Percentiles rank a stretch among this genome's conserved stretches.
phyloP scores from a whole-genome alignment of 2,329 filamentous ascomycete genomes.

The Penicillium sp. region DNA sequence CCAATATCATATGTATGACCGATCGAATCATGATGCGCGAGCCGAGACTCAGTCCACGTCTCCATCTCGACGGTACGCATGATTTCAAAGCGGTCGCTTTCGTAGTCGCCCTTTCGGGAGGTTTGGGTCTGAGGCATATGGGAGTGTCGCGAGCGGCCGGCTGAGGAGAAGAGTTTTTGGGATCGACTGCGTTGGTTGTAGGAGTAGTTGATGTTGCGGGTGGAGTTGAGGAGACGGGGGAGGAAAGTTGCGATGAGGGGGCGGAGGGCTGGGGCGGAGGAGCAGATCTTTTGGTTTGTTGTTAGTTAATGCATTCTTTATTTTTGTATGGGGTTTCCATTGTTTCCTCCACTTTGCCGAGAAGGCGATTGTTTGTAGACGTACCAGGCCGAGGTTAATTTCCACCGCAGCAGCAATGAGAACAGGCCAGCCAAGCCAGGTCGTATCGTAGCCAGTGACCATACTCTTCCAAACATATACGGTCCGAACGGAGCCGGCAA shows the following conservation, averaged over 20 bases:
- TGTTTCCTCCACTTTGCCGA: no score
- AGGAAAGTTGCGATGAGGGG: constrained; percentile 43
- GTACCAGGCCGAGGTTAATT: constrained; percentile 45
- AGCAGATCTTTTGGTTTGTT: constrained; percentile 39
- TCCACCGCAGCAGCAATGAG: constrained; percentile 41
- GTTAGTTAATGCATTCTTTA: constrained; percentile 7
- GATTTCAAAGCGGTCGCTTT: constrained; percentile 38
- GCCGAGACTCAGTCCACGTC: constrained; percentile 38
- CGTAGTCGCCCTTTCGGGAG: constrained; percentile 24
- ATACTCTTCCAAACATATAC: constrained; percentile 44
- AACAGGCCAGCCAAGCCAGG: constrained; percentile 45
- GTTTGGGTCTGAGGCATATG: constrained; percentile 16
- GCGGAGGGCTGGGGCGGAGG: constrained; percentile 45
- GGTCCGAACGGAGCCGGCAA: constrained; percentile 44
- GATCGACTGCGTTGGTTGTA: constrained; percentile 28
- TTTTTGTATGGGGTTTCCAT: not conserved
- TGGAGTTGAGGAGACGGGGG: constrained; percentile 41
- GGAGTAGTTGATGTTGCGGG: constrained; percentile 28
- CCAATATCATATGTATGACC: constrained; percentile 29
- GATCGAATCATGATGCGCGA: constrained; percentile 20
- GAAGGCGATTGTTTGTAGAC: constrained; percentile 13
- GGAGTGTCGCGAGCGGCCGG: constrained; percentile 32
- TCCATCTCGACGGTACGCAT: constrained; percentile 47
- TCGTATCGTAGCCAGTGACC: constrained; percentile 40
- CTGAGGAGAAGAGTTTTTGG: constrained; percentile 33